A percentile compares a stretch with the other conserved stretches of the same genome.
Evolutionary conservation across 768 basidiomycete genomes (phyloP).

Genomic region (Candolleomyces eurysporus): DNA sequence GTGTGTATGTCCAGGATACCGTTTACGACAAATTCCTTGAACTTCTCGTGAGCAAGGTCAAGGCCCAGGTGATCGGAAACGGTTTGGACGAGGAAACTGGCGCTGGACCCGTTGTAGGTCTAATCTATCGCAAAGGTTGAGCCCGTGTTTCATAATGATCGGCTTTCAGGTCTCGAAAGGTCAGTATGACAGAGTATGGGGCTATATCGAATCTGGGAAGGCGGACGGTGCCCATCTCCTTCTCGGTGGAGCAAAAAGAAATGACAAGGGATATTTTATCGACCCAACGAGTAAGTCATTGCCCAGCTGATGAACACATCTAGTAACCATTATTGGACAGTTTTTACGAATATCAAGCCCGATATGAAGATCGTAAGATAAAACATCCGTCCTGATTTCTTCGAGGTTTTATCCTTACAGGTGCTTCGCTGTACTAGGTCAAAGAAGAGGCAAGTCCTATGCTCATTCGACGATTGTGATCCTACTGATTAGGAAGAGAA

Average conservation of each 20-base stretch:
- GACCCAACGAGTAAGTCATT: slow-evolving; percentile 76
- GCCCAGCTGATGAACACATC: not conserved
- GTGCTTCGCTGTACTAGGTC: slow-evolving; percentile 39
- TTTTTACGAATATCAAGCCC: slow-evolving; percentile 76
- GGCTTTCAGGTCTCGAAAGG: slow-evolving; percentile 65
- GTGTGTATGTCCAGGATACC: slow-evolving; percentile 84
- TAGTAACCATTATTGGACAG: slow-evolving; percentile 32
- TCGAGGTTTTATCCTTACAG: slow-evolving; percentile 2
- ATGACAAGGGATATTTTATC: slow-evolving; percentile 81
- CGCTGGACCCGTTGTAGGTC: slow-evolving; percentile 80
- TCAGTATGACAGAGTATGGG: slow-evolving; percentile 85
- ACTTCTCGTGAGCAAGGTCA: slow-evolving; percentile 62
- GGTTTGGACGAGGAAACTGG: slow-evolving; percentile 73
- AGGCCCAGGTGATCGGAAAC: slow-evolving; percentile 72
- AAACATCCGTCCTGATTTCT: slow-evolving; percentile 8
- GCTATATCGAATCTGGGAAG: slow-evolving; percentile 86
- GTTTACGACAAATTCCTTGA: slow-evolving; percentile 84
- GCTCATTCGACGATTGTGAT: slow-evolving; percentile 12
- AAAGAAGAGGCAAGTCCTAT: slow-evolving; percentile 60
- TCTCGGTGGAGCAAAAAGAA: slow-evolving; percentile 78
- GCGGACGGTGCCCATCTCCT: slow-evolving; percentile 75
- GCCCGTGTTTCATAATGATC: not conserved
- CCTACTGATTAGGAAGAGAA: slow-evolving; percentile 24
- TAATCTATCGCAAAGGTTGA: not conserved
- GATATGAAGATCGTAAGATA: slow-evolving; percentile 81